Percentiles rank a stretch among this genome's conserved stretches.
phyloP scores from a whole-genome alignment of 2,329 filamentous ascomycete genomes.

The Colletotrichum phormii region DNA sequence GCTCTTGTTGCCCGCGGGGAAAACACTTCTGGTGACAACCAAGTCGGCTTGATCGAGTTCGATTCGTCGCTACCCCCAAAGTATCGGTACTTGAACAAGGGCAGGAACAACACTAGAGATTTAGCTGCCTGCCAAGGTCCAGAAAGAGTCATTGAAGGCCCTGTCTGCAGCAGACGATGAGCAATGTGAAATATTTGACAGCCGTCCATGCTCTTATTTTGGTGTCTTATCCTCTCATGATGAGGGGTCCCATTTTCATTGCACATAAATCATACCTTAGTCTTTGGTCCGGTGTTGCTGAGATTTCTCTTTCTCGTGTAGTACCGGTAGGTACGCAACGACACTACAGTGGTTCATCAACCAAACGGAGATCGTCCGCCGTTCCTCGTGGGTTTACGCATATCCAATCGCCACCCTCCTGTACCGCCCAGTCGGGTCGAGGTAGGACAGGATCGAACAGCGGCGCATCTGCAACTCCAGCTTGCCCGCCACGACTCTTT shows the following conservation, averaged over 20 bases:
- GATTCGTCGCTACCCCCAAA: neutral
- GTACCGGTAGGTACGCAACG: no score
- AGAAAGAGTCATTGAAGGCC: neutral
- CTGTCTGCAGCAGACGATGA: neutral
- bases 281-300: no score
- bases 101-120: neutral
- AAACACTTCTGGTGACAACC: neutral
- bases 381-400: neutral
- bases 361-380: neutral
- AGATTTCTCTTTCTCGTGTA: no score
- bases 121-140: neutral
- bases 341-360: neutral
- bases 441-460: neutral
- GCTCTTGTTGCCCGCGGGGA: neutral
- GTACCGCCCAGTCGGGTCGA: neutral
- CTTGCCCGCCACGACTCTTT: neutral
- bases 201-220: neutral
- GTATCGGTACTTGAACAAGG: neutral
- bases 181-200: neutral
- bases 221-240: neutral
- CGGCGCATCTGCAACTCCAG: neutral
- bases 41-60: neutral
- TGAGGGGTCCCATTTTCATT: neutral
- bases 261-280: no score
- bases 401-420: neutral